Percentiles rank a stretch among this genome's conserved stretches.
These are phyloP conservation scores for Termitomyces sp. DNA, from an alignment of 768 basidiomycete species.

Conservation along the genomic window DNA sequence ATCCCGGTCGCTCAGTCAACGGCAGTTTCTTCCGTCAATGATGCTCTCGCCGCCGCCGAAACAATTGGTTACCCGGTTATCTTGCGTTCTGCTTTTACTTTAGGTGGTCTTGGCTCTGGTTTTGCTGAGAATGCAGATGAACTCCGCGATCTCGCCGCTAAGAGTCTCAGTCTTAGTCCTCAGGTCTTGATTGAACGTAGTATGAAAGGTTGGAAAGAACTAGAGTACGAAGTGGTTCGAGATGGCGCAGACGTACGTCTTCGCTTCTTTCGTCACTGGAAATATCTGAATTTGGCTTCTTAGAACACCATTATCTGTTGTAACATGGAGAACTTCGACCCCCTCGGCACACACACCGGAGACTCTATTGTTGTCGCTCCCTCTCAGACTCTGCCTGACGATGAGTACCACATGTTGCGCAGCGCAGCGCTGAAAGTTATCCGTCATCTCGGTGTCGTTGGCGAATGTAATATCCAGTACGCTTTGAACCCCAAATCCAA, in stretches of 20 bases:
- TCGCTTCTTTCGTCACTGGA: not conserved
- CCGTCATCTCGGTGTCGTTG: constrained; percentile 87
- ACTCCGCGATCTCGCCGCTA: constrained; percentile 90
- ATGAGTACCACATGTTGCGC: constrained; percentile 98
- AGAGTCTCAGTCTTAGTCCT: constrained; percentile 83
- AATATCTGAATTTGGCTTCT: constrained; percentile 5
- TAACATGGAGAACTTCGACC: constrained; percentile 99
- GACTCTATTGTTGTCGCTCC: constrained; percentile 99
- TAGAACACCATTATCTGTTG: constrained; percentile 99
- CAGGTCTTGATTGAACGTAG: constrained; percentile 96
- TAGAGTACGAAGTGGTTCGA: constrained; percentile 98
- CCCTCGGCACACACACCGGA: constrained; percentile 97
- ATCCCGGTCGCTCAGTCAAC: constrained; percentile 95
- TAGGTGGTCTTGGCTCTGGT: constrained; percentile 97
- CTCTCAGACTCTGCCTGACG: constrained; percentile 94
- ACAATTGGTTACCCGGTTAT: constrained; percentile 97
- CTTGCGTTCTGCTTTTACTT: constrained; percentile 92
- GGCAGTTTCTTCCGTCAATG: constrained; percentile 93
- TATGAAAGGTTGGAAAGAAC: constrained; percentile 99
- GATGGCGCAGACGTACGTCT: constrained; percentile 89
- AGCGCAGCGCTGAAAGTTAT: constrained; percentile 95
- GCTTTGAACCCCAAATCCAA: constrained; percentile 88
- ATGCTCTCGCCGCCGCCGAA: constrained; percentile 86
- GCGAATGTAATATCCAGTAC: constrained; percentile 98
- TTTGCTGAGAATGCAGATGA: constrained; percentile 95